Base-by-base conservation (phyloP, 306 rosid genomes). In the Castanospermum australe region DNA sequence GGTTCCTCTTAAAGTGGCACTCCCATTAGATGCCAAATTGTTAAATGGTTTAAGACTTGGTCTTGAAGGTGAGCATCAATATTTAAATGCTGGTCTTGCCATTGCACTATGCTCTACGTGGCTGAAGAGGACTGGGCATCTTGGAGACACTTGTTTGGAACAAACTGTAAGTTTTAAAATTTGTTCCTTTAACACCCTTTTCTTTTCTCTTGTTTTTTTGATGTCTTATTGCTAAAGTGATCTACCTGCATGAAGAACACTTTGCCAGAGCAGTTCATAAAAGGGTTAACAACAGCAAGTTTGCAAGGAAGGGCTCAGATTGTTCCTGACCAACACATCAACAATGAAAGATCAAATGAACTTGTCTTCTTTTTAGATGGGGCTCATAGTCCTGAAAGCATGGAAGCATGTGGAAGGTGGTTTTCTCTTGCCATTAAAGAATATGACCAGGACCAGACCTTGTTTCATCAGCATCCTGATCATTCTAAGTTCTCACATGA, bases 241-340 rank as follows among this genome's bases (percentile, higher is more conserved):
- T 76, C 72, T 64, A 41, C 79, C 67, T 73, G 59, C 51, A 60
- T 82, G 81, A 88, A 95, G 98, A 81, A 79, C 62, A 76, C 88
- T 44, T 84, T 96, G 87, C 96, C 94, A 1, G 93, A 90, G 85
- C 92, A 96, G 82, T 96, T 91, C 79, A 71, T 96, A 68, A 83
- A 81, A 84, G 99, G 99, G 38, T 85, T 96, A 67, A 76, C 92
- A 30, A 81, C 87, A 82, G 92, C 95, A 77, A 90, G 88, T 85
- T 90, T 96, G 87, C 92, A 96, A 90, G 99, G 99, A 65, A 89
- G 99, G 81, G 99, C 98, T 78, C 99, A 96, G 84, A 93, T 93
- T 72, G 94, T 96, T 70, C 81, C 90, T 44, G 98, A 95, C 64
- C 80, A 28, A 77, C 85, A 30, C 70, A 35, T 78, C 67, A 79